phyloP scores from a whole-genome alignment of 225 moss, liverwort and hornwort genomes.

The Physcomitrellopsis africana region DNA sequence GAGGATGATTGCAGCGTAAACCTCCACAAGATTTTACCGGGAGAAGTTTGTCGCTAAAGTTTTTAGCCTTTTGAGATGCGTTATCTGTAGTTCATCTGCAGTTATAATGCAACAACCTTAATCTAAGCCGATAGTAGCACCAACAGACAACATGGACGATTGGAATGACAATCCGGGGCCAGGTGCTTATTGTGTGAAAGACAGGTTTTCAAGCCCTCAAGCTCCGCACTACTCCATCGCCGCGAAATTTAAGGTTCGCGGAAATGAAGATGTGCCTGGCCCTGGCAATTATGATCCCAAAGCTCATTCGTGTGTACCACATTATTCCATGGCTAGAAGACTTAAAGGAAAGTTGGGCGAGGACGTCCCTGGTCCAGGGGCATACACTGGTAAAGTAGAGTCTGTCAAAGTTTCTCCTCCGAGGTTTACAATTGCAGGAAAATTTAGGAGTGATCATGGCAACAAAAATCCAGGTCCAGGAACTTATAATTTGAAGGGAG shows the following conservation, averaged over 20 bases:
- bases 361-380: slow-evolving; percentile 66
- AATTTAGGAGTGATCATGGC: slow-evolving; percentile 24
- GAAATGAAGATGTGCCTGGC: slow-evolving; percentile 59
- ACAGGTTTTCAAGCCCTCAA: slow-evolving; percentile 42
- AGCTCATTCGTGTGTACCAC: slow-evolving; percentile 54
- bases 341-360: slow-evolving; percentile 27
- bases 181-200: slow-evolving; percentile 68
- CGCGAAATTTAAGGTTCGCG: slow-evolving; percentile 36
- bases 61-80: neutral
- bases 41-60: neutral
- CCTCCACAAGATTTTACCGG: neutral
- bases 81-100: neutral
- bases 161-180: slow-evolving; percentile 76
- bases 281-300: slow-evolving; percentile 62
- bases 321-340: slow-evolving; percentile 72
- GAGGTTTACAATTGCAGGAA: slow-evolving; percentile 56
- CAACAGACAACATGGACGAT: slow-evolving; percentile 40
- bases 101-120: neutral
- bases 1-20: slow-evolving; percentile 17
- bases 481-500: slow-evolving; percentile 53
- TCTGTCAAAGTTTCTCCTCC: slow-evolving; percentile 41
- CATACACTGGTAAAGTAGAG: slow-evolving; percentile 44
- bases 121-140: neutral
- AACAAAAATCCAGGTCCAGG: slow-evolving; percentile 77
- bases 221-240: slow-evolving; percentile 78